phyloP scores from a whole-genome alignment of 441 rosid species.

The Erodium texanum region DNA sequence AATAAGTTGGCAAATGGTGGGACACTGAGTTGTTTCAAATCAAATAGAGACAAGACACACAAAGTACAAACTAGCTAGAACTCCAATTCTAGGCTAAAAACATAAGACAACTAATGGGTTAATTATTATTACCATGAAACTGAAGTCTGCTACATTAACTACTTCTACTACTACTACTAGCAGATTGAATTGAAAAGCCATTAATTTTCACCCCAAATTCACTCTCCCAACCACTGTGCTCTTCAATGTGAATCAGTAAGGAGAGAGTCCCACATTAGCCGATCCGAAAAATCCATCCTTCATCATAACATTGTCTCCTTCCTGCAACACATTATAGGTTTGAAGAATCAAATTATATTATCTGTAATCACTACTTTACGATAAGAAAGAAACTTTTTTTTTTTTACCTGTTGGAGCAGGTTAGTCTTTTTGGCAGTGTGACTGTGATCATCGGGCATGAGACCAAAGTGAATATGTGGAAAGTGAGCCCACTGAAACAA shows the following conservation, averaged over 20 bases:
- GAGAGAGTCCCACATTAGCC: constrained; percentile 10
- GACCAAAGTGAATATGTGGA: constrained; percentile 96
- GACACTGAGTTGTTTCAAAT: background rate
- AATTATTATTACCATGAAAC: background rate
- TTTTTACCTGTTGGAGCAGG: constrained; percentile 58
- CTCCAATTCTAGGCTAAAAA: background rate
- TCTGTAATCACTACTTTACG: background rate
- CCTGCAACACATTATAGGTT: constrained; percentile 28
- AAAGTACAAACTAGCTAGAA: constrained; percentile 5
- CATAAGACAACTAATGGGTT: background rate
- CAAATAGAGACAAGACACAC: background rate
- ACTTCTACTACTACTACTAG: background rate
- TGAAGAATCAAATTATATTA: too few species aligned
- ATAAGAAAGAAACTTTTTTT: too few species aligned
- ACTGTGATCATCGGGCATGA: constrained; percentile 58
- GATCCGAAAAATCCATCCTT: constrained; percentile 74
- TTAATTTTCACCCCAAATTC: background rate
- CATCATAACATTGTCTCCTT: constrained; percentile 61
- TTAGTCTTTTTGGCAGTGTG: constrained; percentile 88
- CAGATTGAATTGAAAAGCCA: background rate
- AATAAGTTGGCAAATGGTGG: background rate
- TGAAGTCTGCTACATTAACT: background rate
- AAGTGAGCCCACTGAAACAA: constrained; percentile 92
- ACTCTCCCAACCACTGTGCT: constrained; percentile 29
- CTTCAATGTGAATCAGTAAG: too few species aligned